These are phyloP conservation scores for Chrysanthemum seticuspe DNA, from an alignment of 129 eudicot genomes.

Conservation along the genomic window DNA sequence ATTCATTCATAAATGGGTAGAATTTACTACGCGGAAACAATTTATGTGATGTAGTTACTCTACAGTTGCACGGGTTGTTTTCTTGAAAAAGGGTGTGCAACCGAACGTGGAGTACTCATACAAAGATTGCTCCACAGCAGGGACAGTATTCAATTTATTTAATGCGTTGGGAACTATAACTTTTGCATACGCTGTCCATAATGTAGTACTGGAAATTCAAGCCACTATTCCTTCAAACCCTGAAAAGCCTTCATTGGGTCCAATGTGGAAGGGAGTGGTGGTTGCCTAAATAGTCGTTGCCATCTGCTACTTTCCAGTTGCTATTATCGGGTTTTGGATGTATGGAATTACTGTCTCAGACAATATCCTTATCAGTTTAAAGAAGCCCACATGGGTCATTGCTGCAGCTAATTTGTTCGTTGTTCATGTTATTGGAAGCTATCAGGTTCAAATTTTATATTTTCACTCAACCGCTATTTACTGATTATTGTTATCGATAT, in stretches of 20 bases:
- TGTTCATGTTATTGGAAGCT: slow-evolving; percentile 60
- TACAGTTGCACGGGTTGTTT: no score
- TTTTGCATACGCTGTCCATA: no score
- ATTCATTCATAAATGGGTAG: no score
- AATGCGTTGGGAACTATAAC: no score
- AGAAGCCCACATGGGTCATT: slow-evolving; percentile 57
- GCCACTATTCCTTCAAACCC: slow-evolving; percentile 71
- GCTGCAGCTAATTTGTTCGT: slow-evolving; percentile 55
- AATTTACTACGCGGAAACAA: no score
- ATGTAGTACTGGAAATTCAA: slow-evolving; percentile 59
- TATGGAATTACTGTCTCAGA: slow-evolving; percentile 50
- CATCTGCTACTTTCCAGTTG: slow-evolving; percentile 57
- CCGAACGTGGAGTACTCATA: no score
- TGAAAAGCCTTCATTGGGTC: slow-evolving; percentile 63
- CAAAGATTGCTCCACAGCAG: no score
- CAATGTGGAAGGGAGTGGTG: slow-evolving; percentile 66
- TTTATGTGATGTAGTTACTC: no score
- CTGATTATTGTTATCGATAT: no score
- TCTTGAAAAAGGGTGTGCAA: no score
- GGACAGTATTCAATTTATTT: no score
- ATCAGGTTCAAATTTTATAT: slow-evolving; percentile 43
- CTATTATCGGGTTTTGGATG: slow-evolving; percentile 44
- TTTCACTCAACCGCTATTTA: no score
- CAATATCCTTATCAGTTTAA: slow-evolving; percentile 40
- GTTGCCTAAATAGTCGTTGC: slow-evolving; percentile 63